These are phyloP conservation scores for Cryphonectria japonica DNA, from an alignment of 2,329 filamentous ascomycete species.

Conservation along the genomic window DNA sequence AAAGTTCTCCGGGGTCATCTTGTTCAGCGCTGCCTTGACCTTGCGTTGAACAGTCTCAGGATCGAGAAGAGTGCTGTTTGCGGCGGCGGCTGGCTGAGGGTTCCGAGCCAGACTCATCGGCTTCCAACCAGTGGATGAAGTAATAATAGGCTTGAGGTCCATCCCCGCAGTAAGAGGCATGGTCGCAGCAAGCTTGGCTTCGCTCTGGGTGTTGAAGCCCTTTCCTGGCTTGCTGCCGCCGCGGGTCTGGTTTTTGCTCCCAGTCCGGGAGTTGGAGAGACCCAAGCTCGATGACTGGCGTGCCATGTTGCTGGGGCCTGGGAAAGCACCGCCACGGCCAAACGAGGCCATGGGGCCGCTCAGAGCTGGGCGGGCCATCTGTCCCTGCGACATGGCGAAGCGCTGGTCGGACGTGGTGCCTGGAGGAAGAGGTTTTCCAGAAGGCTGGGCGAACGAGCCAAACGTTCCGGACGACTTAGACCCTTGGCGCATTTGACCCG, in stretches of 20 bases:
- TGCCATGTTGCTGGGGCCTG: constrained; percentile 64
- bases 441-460: constrained; percentile 65
- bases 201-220: constrained; percentile 57
- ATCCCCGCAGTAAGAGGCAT: constrained; percentile 89
- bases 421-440: constrained; percentile 66
- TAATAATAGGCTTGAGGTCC: constrained; percentile 78
- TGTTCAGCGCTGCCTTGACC: constrained; percentile 98
- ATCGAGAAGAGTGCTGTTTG: constrained; percentile 66
- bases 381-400: constrained; percentile 66
- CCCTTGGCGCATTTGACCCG: constrained; percentile 43
- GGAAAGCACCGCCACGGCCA: constrained; percentile 66
- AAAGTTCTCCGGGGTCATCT: constrained; percentile 99
- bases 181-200: constrained; percentile 75
- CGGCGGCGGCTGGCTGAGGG: constrained; percentile 13
- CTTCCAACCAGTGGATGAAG: constrained; percentile 85
- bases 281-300: constrained; percentile 61
- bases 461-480: constrained; percentile 59
- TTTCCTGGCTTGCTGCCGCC: constrained; percentile 62
- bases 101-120: constrained; percentile 66
- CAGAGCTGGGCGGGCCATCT: constrained; percentile 52
- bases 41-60: constrained; percentile 96
- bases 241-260: constrained; percentile 60
- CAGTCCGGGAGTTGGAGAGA: constrained; percentile 63
- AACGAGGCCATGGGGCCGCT: constrained; percentile 62
- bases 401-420: constrained; percentile 79